Evolutionary conservation across 2,329 filamentous ascomycete species (phyloP), one percentile per base, ranked within the genome.

Genomic region (Penicillium rolfsii): DNA sequence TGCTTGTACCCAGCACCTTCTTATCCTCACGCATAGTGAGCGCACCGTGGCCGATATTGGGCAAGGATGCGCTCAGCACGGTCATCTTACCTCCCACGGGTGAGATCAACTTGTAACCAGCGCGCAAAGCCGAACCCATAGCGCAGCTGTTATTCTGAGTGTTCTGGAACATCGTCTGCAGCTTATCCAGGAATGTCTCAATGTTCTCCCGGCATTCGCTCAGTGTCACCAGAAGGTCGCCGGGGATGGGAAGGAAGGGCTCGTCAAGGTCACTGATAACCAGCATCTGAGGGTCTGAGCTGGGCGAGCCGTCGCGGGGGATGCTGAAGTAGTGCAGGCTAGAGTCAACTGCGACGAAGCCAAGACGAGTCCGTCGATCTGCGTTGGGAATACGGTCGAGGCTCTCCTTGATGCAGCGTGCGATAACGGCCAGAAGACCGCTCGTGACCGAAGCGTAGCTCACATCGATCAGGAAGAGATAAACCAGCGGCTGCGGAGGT

Each of bases 371-470:
- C 70, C 95, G 87, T 63, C 93, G 87, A 76, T 98, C 95, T 26
- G 93, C 93, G 77, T 99, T 98, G n/a, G 95, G 95, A 85, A 99
- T 97, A 78, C 94, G 86, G 79, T 96, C 94, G 59, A 99, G 84
- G 72, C 93, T 97, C 77, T 98, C 95, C 72, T 96, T 83, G 70
- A 99, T 97, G 65, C 93, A 97, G 70, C 95, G 87, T 59, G 95
- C 94, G 64, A 89, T 91, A 9, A 95, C 98, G 53, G 95, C 95
- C 61, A 98, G 83, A 35, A 99, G 87, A 52, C 95, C 95, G 65
- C 89, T 96, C 16, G 92, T 93, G 16, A 97, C 91, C 35, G 94
- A 88, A 12, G 91, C 88, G 71, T 93, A 96, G 82, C 92, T 97
- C 65, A 97, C 93, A 71, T 97, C 94, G 72, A 98, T 91, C 70